Evolutionary conservation across 2,329 filamentous ascomycete species (phyloP), one percentile per base, ranked within the genome.

Genomic region (Sclerotinia spermophila): DNA sequence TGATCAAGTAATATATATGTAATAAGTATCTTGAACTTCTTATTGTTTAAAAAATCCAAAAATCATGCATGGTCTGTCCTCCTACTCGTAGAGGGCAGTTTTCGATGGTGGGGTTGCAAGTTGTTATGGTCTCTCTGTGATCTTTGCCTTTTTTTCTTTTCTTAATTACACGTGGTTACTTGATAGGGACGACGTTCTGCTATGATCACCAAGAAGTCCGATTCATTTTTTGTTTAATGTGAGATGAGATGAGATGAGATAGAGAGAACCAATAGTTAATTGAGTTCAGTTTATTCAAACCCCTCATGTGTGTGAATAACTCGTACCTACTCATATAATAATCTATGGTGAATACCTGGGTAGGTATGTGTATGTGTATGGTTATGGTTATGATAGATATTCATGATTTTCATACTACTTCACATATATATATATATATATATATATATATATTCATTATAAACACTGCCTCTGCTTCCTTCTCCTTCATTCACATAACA

Each of bases 81-180:
- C n/a, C n/a, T n/a, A n/a, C n/a, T n/a, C n/a, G n/a, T n/a, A 35
- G 13, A 24, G n/a, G 44, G 42, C 24, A 27, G 56, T 64, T n/a
- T n/a, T n/a, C 10, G 13, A 64, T 64, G 21, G 61, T 64, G 44
- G 61, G 61, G 61, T 64, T 64, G 30, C 38, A 64, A 51, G 61
- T 51, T 38, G 61, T 38, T 48, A 48, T 30, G 61, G 33, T 64
- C 44, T 64, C 44, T 64, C 13, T 64, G 60, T 35, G 42, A 19
- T 62, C 60, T 38, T 51, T 21, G 51, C 44, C 38, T 64, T 48
- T 38, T 48, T 21, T 64, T 27, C 21, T 7, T 64, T 53, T n/a
- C 17, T 53, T n/a, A 53, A 53, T 27, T n/a, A n/a, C n/a, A n/a
- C n/a, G n/a, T n/a, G n/a, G n/a, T n/a, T n/a, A n/a, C 17, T 53